Conservation (phyloP, 305 asterid genomes). For the Rubia balearica region DNA sequence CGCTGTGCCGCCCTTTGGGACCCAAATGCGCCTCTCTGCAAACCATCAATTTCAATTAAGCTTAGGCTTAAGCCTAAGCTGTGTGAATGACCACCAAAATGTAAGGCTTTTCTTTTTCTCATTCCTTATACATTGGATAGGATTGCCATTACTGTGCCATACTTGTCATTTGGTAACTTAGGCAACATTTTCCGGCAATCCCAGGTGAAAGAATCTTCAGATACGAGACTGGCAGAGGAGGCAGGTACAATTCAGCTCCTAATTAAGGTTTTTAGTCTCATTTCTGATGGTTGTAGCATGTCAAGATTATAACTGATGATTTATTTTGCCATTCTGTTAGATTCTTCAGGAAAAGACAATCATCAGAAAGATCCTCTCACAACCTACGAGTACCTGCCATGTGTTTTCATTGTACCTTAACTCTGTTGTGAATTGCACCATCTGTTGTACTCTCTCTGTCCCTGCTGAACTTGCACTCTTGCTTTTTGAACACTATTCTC, state of each 20-base stretch:
- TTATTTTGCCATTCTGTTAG: conserved; percentile 24
- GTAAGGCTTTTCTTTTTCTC: conserved; percentile 1
- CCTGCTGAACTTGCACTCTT: no score
- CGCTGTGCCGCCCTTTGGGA: neutral
- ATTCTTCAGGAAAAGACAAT: conserved; percentile 33
- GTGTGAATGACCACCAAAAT: conserved; percentile 1
- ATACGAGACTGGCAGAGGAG: neutral
- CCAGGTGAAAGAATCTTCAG: conserved; percentile 19
- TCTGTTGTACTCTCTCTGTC: neutral
- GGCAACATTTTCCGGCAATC: conserved; percentile 6
- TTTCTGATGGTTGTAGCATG: neutral
- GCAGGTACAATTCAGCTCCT: conserved; percentile 4
- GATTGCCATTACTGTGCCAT: neutral
- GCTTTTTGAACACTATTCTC: no score
- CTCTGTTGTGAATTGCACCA: conserved; percentile 3
- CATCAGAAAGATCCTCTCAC: conserved; percentile 27
- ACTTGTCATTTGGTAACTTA: neutral
- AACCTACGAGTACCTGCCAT: conserved; percentile 40
- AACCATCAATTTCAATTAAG: conserved; percentile 6
- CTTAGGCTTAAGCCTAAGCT: neutral
- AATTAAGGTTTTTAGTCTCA: neutral
- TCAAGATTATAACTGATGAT: conserved; percentile 4
- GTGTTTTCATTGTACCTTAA: conserved; percentile 13
- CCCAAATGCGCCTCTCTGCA: neutral
- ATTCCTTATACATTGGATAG: neutral